Evolutionary conservation across 192 early-diverging fungal species (phyloP), one percentile per base, ranked within the genome.

Genomic region (Hyaloraphidium curvatum): DNA sequence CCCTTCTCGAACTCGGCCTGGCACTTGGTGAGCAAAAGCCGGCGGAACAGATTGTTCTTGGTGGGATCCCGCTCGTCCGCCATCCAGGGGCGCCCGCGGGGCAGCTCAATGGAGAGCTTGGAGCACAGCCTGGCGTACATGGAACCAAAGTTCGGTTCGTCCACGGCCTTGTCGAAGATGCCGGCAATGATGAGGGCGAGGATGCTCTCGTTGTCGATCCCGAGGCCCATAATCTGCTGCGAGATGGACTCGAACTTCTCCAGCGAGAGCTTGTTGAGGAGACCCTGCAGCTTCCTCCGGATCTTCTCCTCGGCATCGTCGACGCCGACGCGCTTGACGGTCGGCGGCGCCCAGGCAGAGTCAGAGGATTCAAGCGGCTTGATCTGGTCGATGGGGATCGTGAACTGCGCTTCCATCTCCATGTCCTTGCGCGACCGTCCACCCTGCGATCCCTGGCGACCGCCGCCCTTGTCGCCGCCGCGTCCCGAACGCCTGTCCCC

Each of bases 201-300:
- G 51, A 84, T 74, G 3, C 60, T 69, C 65, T 81, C 77, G 50
- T 72, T 71, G 58, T 66, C 63, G 4, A 73, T 79, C 54, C 77
- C 69, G 53, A 89, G 82, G 21, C 81, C 86, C 26, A 88, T 62
- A 40, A 99, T 83, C 65, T 97, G 81, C 54, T 75, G 72, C 2
- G 83, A 79, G 23, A 99, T 79, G 13, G 66, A 61, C 27, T 87
- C 86, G 61, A 97, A 99, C 67, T 87, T 91, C 60, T 99, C 95
- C 0, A 86, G 67, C 1, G 95, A 92, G 54, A 99, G 67, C 76
- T 99, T 99, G 77, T 99, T 99, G 53, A 99, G 71, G 17, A 92
- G 69, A 54, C 78, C 76, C 70, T 84, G 87, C 16, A 85, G 80
- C 76, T 89, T 84, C 39, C 77, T 71, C 4, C 30, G 50, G 37